A percentile compares a stretch with the other conserved stretches of the same genome.
phyloP scores from a whole-genome alignment of 23 red algal species.

The Pyropia yezoensis region DNA sequence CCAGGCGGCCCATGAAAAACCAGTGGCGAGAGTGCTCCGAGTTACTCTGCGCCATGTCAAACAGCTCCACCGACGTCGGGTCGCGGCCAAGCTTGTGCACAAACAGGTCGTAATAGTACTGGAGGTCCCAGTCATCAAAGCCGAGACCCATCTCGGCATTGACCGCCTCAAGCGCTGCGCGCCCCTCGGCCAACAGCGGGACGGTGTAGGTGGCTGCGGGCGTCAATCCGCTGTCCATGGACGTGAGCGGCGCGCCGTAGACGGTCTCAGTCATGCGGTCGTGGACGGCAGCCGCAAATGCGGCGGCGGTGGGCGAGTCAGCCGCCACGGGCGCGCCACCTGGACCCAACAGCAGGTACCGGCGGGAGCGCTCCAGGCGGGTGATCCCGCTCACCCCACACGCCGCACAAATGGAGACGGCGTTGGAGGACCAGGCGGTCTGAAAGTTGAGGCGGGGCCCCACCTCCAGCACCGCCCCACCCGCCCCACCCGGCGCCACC shows the following conservation, averaged over 20 bases:
- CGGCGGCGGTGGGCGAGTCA: background rate
- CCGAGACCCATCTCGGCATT: slow-evolving; percentile 58
- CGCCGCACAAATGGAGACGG: slow-evolving; percentile 65
- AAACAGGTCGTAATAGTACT: slow-evolving; percentile 83
- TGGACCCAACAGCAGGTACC: slow-evolving; percentile 25
- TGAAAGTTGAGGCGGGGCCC: slow-evolving; percentile 97
- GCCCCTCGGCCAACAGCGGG: slow-evolving; percentile 50
- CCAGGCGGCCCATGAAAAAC: slow-evolving; percentile 83
- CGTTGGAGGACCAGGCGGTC: slow-evolving; percentile 97
- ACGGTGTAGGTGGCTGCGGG: slow-evolving; percentile 17
- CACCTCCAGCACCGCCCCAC: slow-evolving; percentile 36
- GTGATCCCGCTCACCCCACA: slow-evolving; percentile 47
- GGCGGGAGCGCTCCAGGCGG: slow-evolving; percentile 71
- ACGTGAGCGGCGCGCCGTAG: slow-evolving; percentile 35
- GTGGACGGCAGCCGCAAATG: slow-evolving; percentile 31
- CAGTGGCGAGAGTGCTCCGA: slow-evolving; percentile 98
- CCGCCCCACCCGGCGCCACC: background rate
- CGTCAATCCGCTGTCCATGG: slow-evolving; percentile 24
- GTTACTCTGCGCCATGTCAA: slow-evolving; percentile 98
- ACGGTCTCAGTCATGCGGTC: slow-evolving; percentile 94
- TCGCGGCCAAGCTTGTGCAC: slow-evolving; percentile 41
- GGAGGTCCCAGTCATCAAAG: slow-evolving; percentile 83
- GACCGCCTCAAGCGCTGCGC: slow-evolving; percentile 24
- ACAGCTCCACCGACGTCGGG: slow-evolving; percentile 97
- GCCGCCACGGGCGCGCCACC: background rate